Evolutionary conservation across 495 filamentous ascomycete genomes (phyloP).

Genomic region (Penicillium alfredii): DNA sequence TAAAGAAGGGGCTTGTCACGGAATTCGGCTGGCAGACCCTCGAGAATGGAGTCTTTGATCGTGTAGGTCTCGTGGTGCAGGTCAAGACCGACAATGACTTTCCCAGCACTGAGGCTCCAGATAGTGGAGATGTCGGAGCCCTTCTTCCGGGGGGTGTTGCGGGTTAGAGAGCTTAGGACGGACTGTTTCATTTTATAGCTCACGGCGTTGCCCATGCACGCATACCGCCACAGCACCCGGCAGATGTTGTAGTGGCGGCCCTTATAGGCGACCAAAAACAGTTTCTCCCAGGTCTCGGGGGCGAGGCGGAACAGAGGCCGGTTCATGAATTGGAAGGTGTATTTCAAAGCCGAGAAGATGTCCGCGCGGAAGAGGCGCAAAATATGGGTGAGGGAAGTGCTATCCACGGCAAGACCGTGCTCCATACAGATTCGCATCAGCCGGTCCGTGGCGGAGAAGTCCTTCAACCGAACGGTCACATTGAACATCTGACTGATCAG

Average conservation of each 20-base stretch:
- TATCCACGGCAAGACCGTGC: conserved; percentile 17
- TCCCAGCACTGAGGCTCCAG: conserved; percentile 30
- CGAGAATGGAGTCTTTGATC: conserved; percentile 6
- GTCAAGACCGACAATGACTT: conserved; percentile 36
- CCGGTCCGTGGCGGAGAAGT: conserved; percentile 20
- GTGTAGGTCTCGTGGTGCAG: conserved; percentile 11
- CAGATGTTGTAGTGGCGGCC: conserved; percentile 35
- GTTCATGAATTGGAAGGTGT: conserved; percentile 15
- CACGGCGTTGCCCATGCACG: conserved; percentile 36
- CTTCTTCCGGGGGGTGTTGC: conserved; percentile 14
- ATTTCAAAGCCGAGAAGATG: conserved; percentile 18
- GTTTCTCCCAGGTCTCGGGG: conserved; percentile 15
- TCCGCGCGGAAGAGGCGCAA: conserved; percentile 17
- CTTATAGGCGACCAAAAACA: conserved; percentile 40
- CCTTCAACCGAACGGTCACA: conserved; percentile 15
- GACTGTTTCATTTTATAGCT: conserved; percentile 30
- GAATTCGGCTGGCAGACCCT: conserved; percentile 26
- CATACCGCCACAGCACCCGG: conserved; percentile 45
- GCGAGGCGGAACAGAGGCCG: conserved; percentile 8
- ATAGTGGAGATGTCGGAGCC: conserved; percentile 7
- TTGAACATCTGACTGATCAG: conserved; percentile 35
- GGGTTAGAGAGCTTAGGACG: conserved; percentile 22
- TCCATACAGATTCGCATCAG: conserved; percentile 27
- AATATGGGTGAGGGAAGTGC: conserved; percentile 15
- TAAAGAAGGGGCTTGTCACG: conserved; percentile 25